Percentiles rank a stretch among this genome's conserved stretches.
Evolutionary conservation across 352 stramenopile species (phyloP).

Genomic region (Phytophthora fragariaefolia): DNA sequence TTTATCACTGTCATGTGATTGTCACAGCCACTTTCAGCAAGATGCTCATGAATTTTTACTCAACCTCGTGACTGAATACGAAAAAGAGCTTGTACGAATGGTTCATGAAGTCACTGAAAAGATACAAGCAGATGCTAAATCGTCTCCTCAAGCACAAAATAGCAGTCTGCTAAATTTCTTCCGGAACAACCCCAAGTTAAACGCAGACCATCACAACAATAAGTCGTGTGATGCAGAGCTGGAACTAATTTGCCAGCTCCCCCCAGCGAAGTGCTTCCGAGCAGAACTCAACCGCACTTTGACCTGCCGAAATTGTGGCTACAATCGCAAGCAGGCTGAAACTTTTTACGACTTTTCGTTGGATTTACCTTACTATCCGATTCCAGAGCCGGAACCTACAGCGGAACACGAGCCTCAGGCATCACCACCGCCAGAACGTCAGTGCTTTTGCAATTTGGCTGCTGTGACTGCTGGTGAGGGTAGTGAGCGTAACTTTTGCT

Average conservation of each 20-base stretch:
- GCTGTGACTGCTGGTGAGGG: constrained; percentile 42
- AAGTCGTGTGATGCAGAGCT: constrained; percentile 31
- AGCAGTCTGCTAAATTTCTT: constrained; percentile 75
- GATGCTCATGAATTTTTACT: constrained; percentile 90
- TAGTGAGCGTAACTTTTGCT: constrained; percentile 55
- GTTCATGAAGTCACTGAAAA: constrained; percentile 51
- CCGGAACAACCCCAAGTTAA: constrained; percentile 35
- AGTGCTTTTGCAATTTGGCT: constrained; percentile 69
- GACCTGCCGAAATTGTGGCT: constrained; percentile 77
- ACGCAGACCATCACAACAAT: constrained; percentile 11
- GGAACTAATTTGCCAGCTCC: constrained; percentile 62
- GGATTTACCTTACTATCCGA: constrained; percentile 65
- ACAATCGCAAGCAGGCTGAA: constrained; percentile 80
- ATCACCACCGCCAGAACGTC: constrained; percentile 34
- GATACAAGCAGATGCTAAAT: constrained; percentile 30
- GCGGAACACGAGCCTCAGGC: constrained; percentile 46
- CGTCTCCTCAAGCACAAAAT: constrained; percentile 35
- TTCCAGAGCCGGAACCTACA: constrained; percentile 30
- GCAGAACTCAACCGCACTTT: constrained; percentile 79
- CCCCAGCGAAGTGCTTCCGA: constrained; percentile 81
- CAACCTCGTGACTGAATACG: constrained; percentile 84
- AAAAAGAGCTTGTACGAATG: constrained; percentile 75
- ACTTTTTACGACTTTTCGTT: constrained; percentile 90
- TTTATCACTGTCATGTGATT: constrained; percentile 1
- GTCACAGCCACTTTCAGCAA: constrained; percentile 78